These are phyloP conservation scores for Calonectria pteridis DNA, from an alignment of 2,329 filamentous ascomycete genomes.

Conservation along the genomic window DNA sequence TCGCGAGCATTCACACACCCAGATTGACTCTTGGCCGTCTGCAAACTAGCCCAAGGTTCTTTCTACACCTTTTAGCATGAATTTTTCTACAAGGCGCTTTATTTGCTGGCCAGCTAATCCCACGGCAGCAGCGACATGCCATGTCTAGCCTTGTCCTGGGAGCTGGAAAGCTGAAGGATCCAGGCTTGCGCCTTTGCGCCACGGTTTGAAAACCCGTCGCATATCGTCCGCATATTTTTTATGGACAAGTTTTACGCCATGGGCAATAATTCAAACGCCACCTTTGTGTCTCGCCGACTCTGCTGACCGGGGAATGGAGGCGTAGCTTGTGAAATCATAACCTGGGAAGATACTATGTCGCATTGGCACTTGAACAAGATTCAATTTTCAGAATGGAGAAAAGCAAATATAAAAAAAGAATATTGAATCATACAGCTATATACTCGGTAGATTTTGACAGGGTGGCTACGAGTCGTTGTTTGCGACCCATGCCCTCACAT, in stretches of 20 bases:
- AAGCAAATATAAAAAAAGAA: not conserved
- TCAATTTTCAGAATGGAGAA: not conserved
- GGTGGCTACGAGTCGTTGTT: not conserved
- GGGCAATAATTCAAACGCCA: not conserved
- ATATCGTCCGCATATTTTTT: not conserved
- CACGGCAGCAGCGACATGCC: not conserved
- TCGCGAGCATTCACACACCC: not conserved
- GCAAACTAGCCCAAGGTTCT: not conserved
- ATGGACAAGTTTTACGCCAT: not conserved
- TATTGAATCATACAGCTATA: not conserved
- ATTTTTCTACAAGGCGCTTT: not conserved
- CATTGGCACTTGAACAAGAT: no score
- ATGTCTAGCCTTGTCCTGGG: not conserved
- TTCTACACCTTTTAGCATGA: not conserved
- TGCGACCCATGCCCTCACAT: constrained; percentile 8
- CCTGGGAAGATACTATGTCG: not conserved
- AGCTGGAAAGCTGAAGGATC: not conserved
- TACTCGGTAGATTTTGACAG: constrained; percentile 18
- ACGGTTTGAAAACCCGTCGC: not conserved
- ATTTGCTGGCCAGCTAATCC: not conserved
- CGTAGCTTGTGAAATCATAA: not conserved
- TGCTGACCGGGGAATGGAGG: not conserved
- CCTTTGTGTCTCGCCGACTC: not conserved
- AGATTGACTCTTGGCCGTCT: not conserved
- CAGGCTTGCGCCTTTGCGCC: not conserved